phyloP scores from a whole-genome alignment of 192 early-diverging fungal genomes.

The Oehlia diaphana region DNA sequence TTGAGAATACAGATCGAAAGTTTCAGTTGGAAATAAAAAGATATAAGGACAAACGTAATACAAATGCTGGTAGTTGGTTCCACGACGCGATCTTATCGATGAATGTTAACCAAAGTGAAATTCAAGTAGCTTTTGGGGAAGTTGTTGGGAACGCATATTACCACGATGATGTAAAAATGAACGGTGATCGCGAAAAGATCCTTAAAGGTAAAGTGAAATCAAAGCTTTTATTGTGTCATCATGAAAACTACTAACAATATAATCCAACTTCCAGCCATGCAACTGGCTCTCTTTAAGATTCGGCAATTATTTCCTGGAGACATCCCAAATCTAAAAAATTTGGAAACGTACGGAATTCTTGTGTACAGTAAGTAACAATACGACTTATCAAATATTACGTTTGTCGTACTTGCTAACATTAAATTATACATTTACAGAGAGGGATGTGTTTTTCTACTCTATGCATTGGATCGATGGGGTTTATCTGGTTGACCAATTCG shows the following conservation, averaged over 20 bases:
- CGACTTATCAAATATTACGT: neutral
- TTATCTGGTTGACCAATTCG: neutral
- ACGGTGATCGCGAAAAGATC: neutral
- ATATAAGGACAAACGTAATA: constrained; percentile 10
- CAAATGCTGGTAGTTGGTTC: too few species aligned
- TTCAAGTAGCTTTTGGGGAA: neutral
- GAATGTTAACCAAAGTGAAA: neutral
- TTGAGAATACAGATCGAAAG: constrained; percentile 22
- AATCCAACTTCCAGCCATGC: neutral
- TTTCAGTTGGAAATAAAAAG: constrained; percentile 19
- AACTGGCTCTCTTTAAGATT: neutral
- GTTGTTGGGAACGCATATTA: neutral
- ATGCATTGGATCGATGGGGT: neutral
- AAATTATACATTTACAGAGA: neutral
- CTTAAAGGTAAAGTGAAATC: neutral
- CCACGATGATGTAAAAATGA: constrained; percentile 9
- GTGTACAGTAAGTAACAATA: neutral
- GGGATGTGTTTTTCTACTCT: neutral
- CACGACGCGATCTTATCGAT: neutral
- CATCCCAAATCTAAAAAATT: neutral
- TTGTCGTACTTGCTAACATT: neutral
- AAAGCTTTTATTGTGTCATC: neutral
- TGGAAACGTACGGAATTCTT: constrained; percentile 11
- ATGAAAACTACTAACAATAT: neutral
- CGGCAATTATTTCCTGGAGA: neutral